Percentiles rank a stretch among this genome's conserved stretches.
phyloP scores from a whole-genome alignment of 805 yeast species.

The Candida alai region DNA sequence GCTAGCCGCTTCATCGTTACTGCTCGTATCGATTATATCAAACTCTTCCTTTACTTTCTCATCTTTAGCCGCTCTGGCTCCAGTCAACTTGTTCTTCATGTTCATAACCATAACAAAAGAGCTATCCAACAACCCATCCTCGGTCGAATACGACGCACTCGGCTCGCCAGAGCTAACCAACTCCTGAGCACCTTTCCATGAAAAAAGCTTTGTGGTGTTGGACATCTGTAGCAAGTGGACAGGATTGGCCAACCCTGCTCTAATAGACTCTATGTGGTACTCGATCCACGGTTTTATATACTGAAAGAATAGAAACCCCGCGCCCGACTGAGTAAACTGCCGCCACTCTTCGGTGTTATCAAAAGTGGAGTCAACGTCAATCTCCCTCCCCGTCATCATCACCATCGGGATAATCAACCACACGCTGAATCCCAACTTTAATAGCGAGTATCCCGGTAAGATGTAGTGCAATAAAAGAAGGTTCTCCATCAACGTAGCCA shows the following conservation, averaged over 20 bases:
- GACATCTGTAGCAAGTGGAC: constrained; percentile 8
- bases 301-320: constrained; percentile 29
- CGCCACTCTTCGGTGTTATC: constrained; percentile 25
- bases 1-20: constrained; percentile 3
- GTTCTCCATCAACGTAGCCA: constrained; percentile 36
- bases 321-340: constrained; percentile 25
- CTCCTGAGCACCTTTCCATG: no score
- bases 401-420: constrained; percentile 59
- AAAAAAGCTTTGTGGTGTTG: background rate
- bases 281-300: constrained; percentile 24
- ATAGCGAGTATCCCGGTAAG: constrained; percentile 54
- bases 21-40: constrained; percentile 40
- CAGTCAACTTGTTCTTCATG: constrained; percentile 9
- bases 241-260: constrained; percentile 6
- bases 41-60: constrained; percentile 29
- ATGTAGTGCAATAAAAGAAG: constrained; percentile 42
- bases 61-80: constrained; percentile 1
- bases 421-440: constrained; percentile 44
- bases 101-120: constrained; percentile 13
- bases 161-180: no score
- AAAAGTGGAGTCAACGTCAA: constrained; percentile 8
- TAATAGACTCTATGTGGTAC: constrained; percentile 5
- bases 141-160: background rate
- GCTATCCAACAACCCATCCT: constrained; percentile 4
- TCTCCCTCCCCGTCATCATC: constrained; percentile 8